phyloP scores from a whole-genome alignment of 2,329 filamentous ascomycete species.

The Trichoderma gracile region DNA sequence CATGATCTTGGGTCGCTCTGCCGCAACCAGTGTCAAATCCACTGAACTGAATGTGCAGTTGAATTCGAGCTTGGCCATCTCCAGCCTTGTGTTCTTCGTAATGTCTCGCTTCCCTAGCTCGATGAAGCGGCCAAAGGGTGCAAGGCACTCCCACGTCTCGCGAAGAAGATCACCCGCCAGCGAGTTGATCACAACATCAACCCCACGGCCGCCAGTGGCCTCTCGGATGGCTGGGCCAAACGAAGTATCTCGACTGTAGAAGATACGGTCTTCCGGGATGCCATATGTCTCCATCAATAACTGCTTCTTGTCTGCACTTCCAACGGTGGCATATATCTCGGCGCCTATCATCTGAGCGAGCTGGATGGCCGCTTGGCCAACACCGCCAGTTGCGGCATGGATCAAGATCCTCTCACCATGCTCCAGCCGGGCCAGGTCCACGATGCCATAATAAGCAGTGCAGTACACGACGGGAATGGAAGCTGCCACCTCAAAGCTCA shows the following conservation, averaged over 20 bases:
- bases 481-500: conserved; percentile 43
- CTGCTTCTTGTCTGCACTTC: conserved; percentile 40
- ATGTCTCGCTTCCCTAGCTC: conserved; percentile 46
- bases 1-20: conserved; percentile 45
- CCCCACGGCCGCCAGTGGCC: conserved; percentile 52
- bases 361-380: conserved; percentile 45
- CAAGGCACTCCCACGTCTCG: conserved; percentile 48
- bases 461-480: conserved; percentile 44
- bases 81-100: conserved; percentile 45
- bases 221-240: conserved; percentile 30
- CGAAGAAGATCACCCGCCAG: conserved; percentile 45
- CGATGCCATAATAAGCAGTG: conserved; percentile 45
- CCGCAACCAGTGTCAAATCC: conserved; percentile 48
- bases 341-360: conserved; percentile 43
- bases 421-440: conserved; percentile 42
- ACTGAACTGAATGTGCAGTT: conserved; percentile 51
- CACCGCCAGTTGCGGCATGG: conserved; percentile 42
- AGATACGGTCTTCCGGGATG: conserved; percentile 39
- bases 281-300: conserved; percentile 42
- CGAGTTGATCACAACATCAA: conserved; percentile 67
- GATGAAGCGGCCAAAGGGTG: conserved; percentile 48
- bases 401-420: conserved; percentile 44
- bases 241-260: conserved; percentile 33
- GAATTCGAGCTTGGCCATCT: conserved; percentile 51
- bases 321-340: conserved; percentile 47